phyloP scores from a whole-genome alignment of 805 yeast genomes.

The Pichia rugopelliculosa region DNA sequence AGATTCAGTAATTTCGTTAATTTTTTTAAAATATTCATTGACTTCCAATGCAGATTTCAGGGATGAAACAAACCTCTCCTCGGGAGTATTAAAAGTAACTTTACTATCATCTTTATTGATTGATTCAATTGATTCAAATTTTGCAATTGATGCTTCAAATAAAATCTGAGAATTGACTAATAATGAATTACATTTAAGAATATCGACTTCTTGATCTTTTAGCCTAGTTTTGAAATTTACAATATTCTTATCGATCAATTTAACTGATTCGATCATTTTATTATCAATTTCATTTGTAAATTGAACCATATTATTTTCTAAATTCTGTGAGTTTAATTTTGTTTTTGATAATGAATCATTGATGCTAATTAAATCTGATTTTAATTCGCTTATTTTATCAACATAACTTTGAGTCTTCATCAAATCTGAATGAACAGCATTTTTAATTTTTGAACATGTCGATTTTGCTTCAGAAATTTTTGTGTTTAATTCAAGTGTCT shows the following conservation, averaged over 20 bases:
- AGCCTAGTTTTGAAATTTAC: constrained; percentile 8
- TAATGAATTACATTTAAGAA: constrained; percentile 23
- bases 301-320: neutral
- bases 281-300: neutral
- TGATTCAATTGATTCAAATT: constrained; percentile 19
- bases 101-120: neutral
- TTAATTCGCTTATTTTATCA: neutral
- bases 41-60: constrained; percentile 14
- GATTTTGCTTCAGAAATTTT: constrained; percentile 1
- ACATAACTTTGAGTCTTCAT: neutral
- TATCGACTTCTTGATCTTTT: constrained; percentile 16
- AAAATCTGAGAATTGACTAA: constrained; percentile 21
- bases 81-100: no score
- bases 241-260: constrained; percentile 1
- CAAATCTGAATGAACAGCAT: constrained; percentile 1
- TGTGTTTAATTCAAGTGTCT: constrained; percentile 5
- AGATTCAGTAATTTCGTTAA: neutral
- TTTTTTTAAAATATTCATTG: constrained; percentile 3
- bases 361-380: neutral
- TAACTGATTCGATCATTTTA: neutral
- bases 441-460: constrained; percentile 4
- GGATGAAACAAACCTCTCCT: constrained; percentile 13
- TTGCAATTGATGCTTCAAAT: constrained; percentile 24
- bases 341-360: neutral
- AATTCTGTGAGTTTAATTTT: neutral